phyloP scores from a whole-genome alignment of 2,329 filamentous ascomycete species.

The Clonostachys byssicola region DNA sequence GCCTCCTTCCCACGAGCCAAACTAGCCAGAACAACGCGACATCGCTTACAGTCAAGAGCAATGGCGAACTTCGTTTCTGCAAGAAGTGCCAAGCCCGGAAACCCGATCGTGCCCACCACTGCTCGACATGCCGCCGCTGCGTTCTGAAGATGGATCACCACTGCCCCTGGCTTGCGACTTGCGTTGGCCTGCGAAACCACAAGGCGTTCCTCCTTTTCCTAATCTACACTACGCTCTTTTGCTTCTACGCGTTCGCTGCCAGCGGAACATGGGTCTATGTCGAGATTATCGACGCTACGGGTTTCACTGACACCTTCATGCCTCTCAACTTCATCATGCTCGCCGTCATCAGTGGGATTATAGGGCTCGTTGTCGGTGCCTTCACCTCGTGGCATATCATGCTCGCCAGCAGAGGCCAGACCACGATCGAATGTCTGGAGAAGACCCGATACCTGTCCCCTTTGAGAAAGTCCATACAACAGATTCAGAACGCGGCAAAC shows the following conservation, averaged over 20 bases:
- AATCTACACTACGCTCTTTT: constrained; percentile 83
- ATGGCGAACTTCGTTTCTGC: constrained; percentile 83
- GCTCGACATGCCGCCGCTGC: constrained; percentile 88
- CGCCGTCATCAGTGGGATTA: constrained; percentile 82
- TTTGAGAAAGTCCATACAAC: constrained; percentile 64
- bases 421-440: constrained; percentile 93
- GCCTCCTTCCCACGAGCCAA: constrained; percentile 64
- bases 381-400: constrained; percentile 93
- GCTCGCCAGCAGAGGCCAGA: constrained; percentile 74
- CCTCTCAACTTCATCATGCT: constrained; percentile 90
- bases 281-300: constrained; percentile 68
- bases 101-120: constrained; percentile 94
- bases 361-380: constrained; percentile 80
- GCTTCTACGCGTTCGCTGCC: constrained; percentile 74
- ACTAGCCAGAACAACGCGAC: constrained; percentile 59
- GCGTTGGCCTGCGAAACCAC: constrained; percentile 90
- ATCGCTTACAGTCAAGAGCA: constrained; percentile 88
- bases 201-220: constrained; percentile 93
- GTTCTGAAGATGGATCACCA: constrained; percentile 99
- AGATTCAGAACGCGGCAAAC: constrained; percentile 50
- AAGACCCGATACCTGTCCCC: constrained; percentile 92
- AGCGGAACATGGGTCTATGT: constrained; percentile 79
- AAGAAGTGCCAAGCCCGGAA: constrained; percentile 96
- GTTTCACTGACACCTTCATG: constrained; percentile 71
- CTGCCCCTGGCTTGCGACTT: constrained; percentile 96